A percentile compares a stretch with the other conserved stretches of the same genome.
Evolutionary conservation across 2,329 filamentous ascomycete species (phyloP).

Genomic region (Cytospora chrysosperma): DNA sequence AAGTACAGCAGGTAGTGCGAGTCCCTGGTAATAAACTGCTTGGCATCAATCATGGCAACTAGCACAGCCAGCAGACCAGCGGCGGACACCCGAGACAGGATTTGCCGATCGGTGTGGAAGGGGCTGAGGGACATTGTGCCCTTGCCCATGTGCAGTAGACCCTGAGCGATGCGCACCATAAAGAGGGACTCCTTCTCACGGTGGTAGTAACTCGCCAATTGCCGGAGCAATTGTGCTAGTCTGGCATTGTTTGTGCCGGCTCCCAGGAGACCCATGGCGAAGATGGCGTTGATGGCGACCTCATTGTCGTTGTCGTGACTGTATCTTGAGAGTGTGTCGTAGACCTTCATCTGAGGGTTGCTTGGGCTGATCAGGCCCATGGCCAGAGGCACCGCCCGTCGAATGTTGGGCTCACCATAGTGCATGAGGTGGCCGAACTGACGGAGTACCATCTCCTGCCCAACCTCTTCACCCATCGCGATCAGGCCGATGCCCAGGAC

Average conservation of each 20-base stretch:
- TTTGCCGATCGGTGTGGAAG: constrained; percentile 98
- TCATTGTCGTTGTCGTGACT: constrained; percentile 98
- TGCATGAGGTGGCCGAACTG: constrained; percentile 99
- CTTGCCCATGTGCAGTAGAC: constrained; percentile 98
- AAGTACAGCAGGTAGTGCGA: constrained; percentile 96
- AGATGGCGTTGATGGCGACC: constrained; percentile 97
- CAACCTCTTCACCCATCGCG: constrained; percentile 96
- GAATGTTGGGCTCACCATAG: constrained; percentile 96
- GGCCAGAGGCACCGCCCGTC: constrained; percentile 90
- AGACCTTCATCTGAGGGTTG: constrained; percentile 99
- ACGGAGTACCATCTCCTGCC: constrained; percentile 96
- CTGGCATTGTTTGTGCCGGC: constrained; percentile 98
- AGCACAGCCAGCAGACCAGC: constrained; percentile 87
- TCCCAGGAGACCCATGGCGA: constrained; percentile 95
- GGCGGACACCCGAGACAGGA: constrained; percentile 86
- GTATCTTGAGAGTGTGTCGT: constrained; percentile 96
- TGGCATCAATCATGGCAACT: constrained; percentile 92
- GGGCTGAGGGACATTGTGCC: constrained; percentile 93
- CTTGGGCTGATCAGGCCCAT: constrained; percentile 96
- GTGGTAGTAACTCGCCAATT: constrained; percentile 97
- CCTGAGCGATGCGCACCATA: constrained; percentile 98
- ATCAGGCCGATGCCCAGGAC: constrained; percentile 92
- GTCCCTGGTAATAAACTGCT: constrained; percentile 69
- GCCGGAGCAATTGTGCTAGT: constrained; percentile 87
- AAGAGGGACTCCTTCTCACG: constrained; percentile 94